Evolutionary conservation across 768 basidiomycete genomes (phyloP).

Genomic region (Kwoniella sp.): DNA sequence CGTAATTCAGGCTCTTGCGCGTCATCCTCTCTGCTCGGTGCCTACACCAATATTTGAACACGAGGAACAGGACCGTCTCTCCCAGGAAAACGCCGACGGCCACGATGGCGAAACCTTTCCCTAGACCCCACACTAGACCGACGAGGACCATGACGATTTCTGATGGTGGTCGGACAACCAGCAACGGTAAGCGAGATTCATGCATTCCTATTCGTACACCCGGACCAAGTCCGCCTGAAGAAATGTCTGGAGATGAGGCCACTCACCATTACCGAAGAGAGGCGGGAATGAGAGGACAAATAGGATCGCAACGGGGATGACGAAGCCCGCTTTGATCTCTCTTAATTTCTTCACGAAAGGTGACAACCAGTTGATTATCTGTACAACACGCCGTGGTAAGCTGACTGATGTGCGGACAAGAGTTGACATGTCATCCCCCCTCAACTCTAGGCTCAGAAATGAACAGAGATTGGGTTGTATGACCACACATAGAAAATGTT

Average conservation of each 20-base stretch:
- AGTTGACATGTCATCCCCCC: neutral
- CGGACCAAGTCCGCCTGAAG: neutral
- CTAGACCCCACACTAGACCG: slow-evolving; percentile 86
- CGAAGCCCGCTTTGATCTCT: slow-evolving; percentile 62
- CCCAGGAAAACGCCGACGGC: slow-evolving; percentile 59
- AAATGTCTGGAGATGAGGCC: neutral
- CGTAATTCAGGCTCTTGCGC: slow-evolving; percentile 60
- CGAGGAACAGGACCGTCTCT: slow-evolving; percentile 45
- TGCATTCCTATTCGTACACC: no score
- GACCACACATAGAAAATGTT: no score
- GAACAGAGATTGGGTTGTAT: no score
- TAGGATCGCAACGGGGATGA: slow-evolving; percentile 74
- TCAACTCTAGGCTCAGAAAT: neutral
- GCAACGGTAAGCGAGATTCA: no score
- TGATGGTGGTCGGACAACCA: slow-evolving; percentile 10
- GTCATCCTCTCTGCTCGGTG: slow-evolving; percentile 76
- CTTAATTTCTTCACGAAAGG: slow-evolving; percentile 68
- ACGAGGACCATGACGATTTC: slow-evolving; percentile 80
- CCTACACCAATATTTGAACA: slow-evolving; percentile 79
- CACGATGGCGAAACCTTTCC: slow-evolving; percentile 81
- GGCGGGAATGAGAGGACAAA: slow-evolving; percentile 85
- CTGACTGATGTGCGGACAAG: no score
- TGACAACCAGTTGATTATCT: slow-evolving; percentile 64
- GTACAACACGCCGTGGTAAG: no score
- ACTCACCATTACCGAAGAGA: slow-evolving; percentile 77